Evolutionary conservation across 176 grass and related monocot genomes (phyloP), one percentile per base, ranked within the genome.

Genomic region (Otatea glauca): DNA sequence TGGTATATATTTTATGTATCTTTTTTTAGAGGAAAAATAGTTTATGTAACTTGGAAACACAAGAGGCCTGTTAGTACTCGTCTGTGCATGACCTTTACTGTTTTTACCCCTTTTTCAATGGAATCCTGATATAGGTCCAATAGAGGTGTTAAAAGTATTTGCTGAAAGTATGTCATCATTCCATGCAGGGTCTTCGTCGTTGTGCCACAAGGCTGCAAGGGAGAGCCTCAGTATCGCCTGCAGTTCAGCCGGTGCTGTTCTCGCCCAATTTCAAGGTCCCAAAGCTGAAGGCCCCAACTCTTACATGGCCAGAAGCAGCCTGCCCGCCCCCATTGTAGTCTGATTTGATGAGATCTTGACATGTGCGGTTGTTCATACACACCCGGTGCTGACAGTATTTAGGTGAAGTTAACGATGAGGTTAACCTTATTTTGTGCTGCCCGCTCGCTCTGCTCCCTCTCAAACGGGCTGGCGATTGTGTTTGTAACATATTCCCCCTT

Each of bases 241-340:
- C 14, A 6, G 70, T 69, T 16, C 53, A 84, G 72, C 90, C 88
- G 7, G 37, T 53, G 62, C 88, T 94, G 37, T 90, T 94, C 56
- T 72, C 83, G 32, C 54, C 93, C 1, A 74, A 27, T 84, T 94
- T 94, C 80, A 88, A 73, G 27, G 86, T 90, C 49, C 90, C 90
- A 64, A 92, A 88, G 45, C 50, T 92, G 66, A 94, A 88, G 71
- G 47, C 41, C 49, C 48, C 77, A 55, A 42, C 24, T n/a, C 70
- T 27, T 81, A 48, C 17, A 20, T 13, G 41, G 16, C 20, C 6
- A 53, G 10, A 45, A 43, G 24, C 50, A 29, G 29, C 29, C 29
- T 1, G 29, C 29, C 29, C 29, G 29, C 29, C 29, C 29, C 29
- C 29, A 29, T 29, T 29, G 29, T 29, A 63, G 41, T 34, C 48